Evolutionary conservation across 2,329 filamentous ascomycete species (phyloP).

Genomic region (Xylariaceae sp.): DNA sequence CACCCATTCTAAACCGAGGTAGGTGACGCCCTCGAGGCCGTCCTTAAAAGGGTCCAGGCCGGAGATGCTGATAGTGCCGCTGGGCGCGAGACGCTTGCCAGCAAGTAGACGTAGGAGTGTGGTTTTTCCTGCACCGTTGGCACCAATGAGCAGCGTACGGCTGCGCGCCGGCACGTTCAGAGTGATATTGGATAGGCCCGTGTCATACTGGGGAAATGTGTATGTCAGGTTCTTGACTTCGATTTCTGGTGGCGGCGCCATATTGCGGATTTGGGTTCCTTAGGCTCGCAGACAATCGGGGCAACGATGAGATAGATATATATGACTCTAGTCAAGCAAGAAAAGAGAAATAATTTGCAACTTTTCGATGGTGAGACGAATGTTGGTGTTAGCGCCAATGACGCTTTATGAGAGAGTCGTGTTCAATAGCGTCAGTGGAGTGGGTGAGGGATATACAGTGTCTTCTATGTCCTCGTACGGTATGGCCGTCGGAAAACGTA

Average conservation of each 20-base stretch:
- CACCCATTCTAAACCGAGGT: slow-evolving; percentile 97
- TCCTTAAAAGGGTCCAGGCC: slow-evolving; percentile 92
- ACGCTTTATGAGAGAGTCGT: slow-evolving; percentile 23
- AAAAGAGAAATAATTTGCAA: neutral
- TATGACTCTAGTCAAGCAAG: neutral
- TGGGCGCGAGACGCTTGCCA: slow-evolving; percentile 90
- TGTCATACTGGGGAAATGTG: slow-evolving; percentile 83
- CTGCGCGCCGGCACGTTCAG: slow-evolving; percentile 82
- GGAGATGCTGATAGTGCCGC: slow-evolving; percentile 74
- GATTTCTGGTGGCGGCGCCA: slow-evolving; percentile 56
- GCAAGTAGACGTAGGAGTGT: slow-evolving; percentile 93
- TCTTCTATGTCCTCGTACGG: neutral
- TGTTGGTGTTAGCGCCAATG: neutral
- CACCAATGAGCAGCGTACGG: slow-evolving; percentile 90
- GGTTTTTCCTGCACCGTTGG: slow-evolving; percentile 97
- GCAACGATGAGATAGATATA: neutral
- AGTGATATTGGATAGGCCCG: slow-evolving; percentile 76
- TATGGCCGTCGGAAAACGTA: slow-evolving; percentile 35
- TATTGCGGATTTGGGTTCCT: slow-evolving; percentile 7
- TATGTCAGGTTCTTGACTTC: slow-evolving; percentile 80
- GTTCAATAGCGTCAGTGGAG: slow-evolving; percentile 15
- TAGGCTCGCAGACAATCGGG: neutral
- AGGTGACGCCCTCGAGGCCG: slow-evolving; percentile 90
- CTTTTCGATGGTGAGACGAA: neutral
- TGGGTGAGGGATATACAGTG: slow-evolving; percentile 24